Evolutionary conservation across 306 rosid genomes (phyloP).

Genomic region (Trifolium subterraneum): DNA sequence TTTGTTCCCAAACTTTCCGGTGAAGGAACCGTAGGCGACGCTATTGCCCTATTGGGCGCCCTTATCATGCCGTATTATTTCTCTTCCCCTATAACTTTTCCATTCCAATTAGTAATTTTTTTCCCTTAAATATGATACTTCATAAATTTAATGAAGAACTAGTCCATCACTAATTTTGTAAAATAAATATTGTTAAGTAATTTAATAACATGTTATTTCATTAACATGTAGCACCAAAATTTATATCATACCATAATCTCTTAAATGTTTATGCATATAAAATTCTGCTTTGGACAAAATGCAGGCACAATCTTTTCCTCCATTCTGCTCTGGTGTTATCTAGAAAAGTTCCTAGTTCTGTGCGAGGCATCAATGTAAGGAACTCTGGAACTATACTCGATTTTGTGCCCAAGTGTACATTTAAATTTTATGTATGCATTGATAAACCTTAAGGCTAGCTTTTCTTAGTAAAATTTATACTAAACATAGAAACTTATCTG

Average conservation of each 20-base stretch:
- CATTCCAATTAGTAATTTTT: neutral
- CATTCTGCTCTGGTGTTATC: slow-evolving; percentile 94
- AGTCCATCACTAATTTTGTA: neutral
- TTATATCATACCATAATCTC: neutral
- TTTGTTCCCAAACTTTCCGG: slow-evolving; percentile 74
- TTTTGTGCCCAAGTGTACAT: neutral
- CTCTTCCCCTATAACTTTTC: neutral
- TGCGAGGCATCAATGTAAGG: slow-evolving; percentile 78
- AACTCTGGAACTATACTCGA: neutral
- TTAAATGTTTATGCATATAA: neutral
- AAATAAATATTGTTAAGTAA: neutral
- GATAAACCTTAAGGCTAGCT: neutral
- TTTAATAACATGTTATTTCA: neutral
- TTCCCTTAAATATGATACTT: neutral
- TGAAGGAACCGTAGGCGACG: slow-evolving; percentile 74
- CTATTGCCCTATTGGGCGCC: slow-evolving; percentile 91
- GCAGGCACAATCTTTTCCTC: slow-evolving; percentile 93
- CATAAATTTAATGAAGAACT: neutral
- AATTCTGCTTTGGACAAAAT: slow-evolving; percentile 1
- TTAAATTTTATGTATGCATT: neutral
- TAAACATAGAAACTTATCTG: neutral
- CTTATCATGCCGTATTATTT: slow-evolving; percentile 83
- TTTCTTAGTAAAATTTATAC: neutral
- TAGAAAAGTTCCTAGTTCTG: slow-evolving; percentile 71
- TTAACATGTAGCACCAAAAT: slow-evolving; percentile 9